Base-by-base conservation (phyloP, 2,329 filamentous ascomycete genomes). In the Fragosphaeria purpurea region DNA sequence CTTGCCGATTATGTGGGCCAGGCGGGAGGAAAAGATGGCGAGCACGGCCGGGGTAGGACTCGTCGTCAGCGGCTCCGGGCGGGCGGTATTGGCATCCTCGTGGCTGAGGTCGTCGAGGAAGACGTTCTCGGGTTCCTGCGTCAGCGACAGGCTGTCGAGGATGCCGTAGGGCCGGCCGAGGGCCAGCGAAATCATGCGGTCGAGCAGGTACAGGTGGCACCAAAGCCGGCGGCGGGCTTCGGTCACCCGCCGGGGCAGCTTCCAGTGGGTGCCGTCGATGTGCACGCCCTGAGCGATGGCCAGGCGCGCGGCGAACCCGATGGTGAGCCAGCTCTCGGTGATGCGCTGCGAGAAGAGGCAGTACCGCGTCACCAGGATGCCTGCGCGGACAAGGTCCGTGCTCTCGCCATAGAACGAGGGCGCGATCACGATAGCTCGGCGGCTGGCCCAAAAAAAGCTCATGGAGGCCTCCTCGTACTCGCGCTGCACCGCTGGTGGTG, bases 231-330 rank as follows among this genome's bases (percentile, higher is more conserved):
- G 57, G 32, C 68, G 57, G 1, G 63, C 67, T 51, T 69, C 67
- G 0, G 63, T 63, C 40, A 64, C 64, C 43, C 65, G 65, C 5
- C 60, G 59, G 0, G 66, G 60, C 8, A 70, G 54, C 7, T 64
- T 56, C 65, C 66, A 69, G 12, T 63, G 59, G 50, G 66, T 64
- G 7, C 68, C 68, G 52, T 70, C 68, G 30, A 70, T 65, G 48
- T 70, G 68, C 60, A 70, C 69, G 1, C 68, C 67, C 47, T 70
- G 67, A 0, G 66, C 67, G 51, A 69, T 66, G 5, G 68, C 68
- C 64, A 70, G 68, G 11, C 67, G 65, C 56, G 69, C 67, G 1
- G 68, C 68, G 42, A 70, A 69, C 53, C 67, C 66, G 4, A 63
- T 63, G 1, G 68, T 70, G 2, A 70, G 60, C 68, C 68, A 70